Conservation (phyloP, 2,329 filamentous ascomycete species). For the Aspergillus bombycis region DNA sequence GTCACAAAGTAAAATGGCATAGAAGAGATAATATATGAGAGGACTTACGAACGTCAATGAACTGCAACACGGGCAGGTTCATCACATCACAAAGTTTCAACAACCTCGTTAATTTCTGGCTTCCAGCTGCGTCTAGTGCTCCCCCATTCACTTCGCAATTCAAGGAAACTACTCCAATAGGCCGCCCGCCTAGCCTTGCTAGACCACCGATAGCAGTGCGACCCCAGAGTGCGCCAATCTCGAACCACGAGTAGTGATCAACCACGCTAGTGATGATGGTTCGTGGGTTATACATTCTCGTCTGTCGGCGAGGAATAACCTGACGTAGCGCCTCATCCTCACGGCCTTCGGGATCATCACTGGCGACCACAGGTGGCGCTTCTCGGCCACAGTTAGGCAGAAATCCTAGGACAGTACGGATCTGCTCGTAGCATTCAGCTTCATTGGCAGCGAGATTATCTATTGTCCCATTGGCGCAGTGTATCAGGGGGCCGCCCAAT, state of each 20-base stretch:
- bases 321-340: slow-evolving; percentile 54
- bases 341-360: slow-evolving; percentile 55
- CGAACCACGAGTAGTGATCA: slow-evolving; percentile 62
- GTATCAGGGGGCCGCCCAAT: slow-evolving; percentile 63
- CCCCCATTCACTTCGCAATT: slow-evolving; percentile 66
- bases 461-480: slow-evolving; percentile 68
- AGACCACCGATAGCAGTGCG: slow-evolving; percentile 64
- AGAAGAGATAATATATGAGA: background rate
- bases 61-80: slow-evolving; percentile 66
- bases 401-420: slow-evolving; percentile 60
- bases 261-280: slow-evolving; percentile 62
- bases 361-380: slow-evolving; percentile 54
- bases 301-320: slow-evolving; percentile 60
- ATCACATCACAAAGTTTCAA: slow-evolving; percentile 68
- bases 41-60: slow-evolving; percentile 60
- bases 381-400: slow-evolving; percentile 61
- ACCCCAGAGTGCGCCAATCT: slow-evolving; percentile 67
- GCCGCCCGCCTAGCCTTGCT: slow-evolving; percentile 59
- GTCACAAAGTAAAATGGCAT: background rate
- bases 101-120: slow-evolving; percentile 63
- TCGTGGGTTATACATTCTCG: slow-evolving; percentile 63
- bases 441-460: slow-evolving; percentile 66
- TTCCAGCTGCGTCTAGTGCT: slow-evolving; percentile 62
- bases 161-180: slow-evolving; percentile 62
- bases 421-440: slow-evolving; percentile 63